Evolutionary conservation across 225 moss, liverwort and hornwort species (phyloP), one percentile per base, ranked within the genome.

Genomic region (Takakia lepidozioides): DNA sequence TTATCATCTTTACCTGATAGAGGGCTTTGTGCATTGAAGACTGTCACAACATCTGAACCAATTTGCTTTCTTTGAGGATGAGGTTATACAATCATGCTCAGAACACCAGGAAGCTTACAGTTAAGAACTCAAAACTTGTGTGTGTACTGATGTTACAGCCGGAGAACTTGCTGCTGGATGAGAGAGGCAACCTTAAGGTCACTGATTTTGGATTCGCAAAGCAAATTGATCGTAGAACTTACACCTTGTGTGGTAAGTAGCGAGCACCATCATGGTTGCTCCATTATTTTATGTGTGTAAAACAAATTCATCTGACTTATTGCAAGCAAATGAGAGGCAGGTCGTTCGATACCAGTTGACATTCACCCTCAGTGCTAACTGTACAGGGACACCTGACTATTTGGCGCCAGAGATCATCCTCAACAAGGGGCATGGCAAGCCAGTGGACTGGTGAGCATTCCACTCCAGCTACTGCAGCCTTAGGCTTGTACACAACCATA

Each of bases 371-470:
- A n/a, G n/a, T n/a, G n/a, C n/a, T 0, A 51, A 52, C 57, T 40
- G 30, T 66, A 51, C 67, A 93, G 88, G 93, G 61, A 95, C 90
- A 66, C 95, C 90, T 53, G 95, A 95, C 67, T 95, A 95, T 75
- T 78, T 95, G 34, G 87, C 90, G 46, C 95, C 95, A 54, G 90
- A 95, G 59, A 95, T 95, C 48, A 95, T 95, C 41, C 57, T 95
- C 25, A 95, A 95, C 36, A 95, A 95, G 54, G 95, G 95, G 40
- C 90, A 95, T 61, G 90, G 90, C 59, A 95, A 95, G 66, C 90
- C 95, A 39, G 87, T 90, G 54, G 90, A 95, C 40, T 95, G 90
- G 90, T 93, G 66, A 72, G 52, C 25, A 21, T 14, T 53, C 16
- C 10, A 9, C 11, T 50, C 18, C 27, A 32, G n/a, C n/a, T n/a